A percentile compares a stretch with the other conserved stretches of the same genome.
phyloP scores from a whole-genome alignment of 2,329 filamentous ascomycete genomes.

The Curvularia spicifera region DNA sequence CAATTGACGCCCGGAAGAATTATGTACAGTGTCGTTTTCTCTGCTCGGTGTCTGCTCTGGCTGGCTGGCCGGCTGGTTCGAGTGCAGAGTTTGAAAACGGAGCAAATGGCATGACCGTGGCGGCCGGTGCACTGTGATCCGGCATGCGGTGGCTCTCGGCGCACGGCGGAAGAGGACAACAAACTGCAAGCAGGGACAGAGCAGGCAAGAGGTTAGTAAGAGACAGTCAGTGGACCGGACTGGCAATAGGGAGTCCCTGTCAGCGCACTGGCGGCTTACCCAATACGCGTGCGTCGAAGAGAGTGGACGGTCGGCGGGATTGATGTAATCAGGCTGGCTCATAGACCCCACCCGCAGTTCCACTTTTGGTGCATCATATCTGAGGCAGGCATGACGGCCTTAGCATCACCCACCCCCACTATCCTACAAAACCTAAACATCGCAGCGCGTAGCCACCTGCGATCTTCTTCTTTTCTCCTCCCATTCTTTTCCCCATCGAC shows the following conservation, averaged over 20 bases:
- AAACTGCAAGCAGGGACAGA: slow-evolving; percentile 1
- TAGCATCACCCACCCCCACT: slow-evolving; percentile 16
- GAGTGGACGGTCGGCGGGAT: slow-evolving; percentile 13
- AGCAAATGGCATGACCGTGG: neutral
- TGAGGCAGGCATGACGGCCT: slow-evolving; percentile 19
- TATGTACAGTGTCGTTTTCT: slow-evolving; percentile 13
- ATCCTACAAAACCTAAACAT: slow-evolving; percentile 30
- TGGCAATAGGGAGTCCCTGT: neutral
- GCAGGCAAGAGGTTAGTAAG: slow-evolving; percentile 17
- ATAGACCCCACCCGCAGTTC: slow-evolving; percentile 17
- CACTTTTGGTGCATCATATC: slow-evolving; percentile 12
- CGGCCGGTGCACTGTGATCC: slow-evolving; percentile 14
- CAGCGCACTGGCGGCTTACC: slow-evolving; percentile 12
- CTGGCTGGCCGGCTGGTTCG: neutral
- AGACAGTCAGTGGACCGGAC: slow-evolving; percentile 14
- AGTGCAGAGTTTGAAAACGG: slow-evolving; percentile 9
- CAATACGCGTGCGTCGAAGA: neutral
- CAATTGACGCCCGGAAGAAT: slow-evolving; percentile 35
- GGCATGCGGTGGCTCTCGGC: slow-evolving; percentile 16
- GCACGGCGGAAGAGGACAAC: slow-evolving; percentile 7
- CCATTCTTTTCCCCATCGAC: slow-evolving; percentile 20
- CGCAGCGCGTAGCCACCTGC: slow-evolving; percentile 14
- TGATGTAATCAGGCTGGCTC: slow-evolving; percentile 23
- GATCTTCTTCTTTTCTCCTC: slow-evolving; percentile 25
- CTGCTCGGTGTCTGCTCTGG: neutral